These are phyloP conservation scores for Penicillium olsonii DNA, from an alignment of 2,329 filamentous ascomycete species.

Conservation along the genomic window DNA sequence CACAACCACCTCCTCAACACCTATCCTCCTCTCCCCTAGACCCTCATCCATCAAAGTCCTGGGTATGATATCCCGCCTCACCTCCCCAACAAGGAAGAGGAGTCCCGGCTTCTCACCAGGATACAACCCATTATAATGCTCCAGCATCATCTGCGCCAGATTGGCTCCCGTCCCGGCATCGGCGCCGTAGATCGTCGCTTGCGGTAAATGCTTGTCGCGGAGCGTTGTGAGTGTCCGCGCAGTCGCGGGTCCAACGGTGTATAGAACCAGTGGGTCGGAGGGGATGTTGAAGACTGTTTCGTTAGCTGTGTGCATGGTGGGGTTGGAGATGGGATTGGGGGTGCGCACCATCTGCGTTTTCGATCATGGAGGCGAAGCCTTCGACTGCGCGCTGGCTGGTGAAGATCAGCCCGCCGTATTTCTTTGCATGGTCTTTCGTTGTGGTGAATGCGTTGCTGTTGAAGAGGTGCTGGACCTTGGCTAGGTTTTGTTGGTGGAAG, in stretches of 20 bases:
- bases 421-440: conserved; percentile 1
- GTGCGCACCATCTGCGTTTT: conserved; percentile 31
- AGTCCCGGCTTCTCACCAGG: conserved; percentile 54
- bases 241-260: conserved; percentile 53
- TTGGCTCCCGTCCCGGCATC: conserved; percentile 83
- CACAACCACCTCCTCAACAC: conserved; percentile 76
- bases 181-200: conserved; percentile 69
- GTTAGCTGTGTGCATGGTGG: neutral
- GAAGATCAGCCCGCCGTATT: conserved; percentile 52
- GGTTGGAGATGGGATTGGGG: neutral
- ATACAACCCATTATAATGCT: conserved; percentile 64
- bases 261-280: conserved; percentile 35
- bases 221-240: conserved; percentile 66
- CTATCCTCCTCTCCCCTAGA: conserved; percentile 57
- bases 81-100: conserved; percentile 87
- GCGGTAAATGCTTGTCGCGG: conserved; percentile 44
- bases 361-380: conserved; percentile 42
- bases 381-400: conserved; percentile 53
- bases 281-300: conserved; percentile 15
- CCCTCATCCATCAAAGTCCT: conserved; percentile 66
- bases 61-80: conserved; percentile 86
- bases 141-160: conserved; percentile 74
- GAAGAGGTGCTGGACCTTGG: conserved; percentile 38
- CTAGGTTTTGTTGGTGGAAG: conserved; percentile 40
- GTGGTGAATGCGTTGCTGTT: conserved; percentile 30